These are phyloP conservation scores for Debaryomyces castellii DNA, from an alignment of 805 yeast genomes.

Conservation along the genomic window DNA sequence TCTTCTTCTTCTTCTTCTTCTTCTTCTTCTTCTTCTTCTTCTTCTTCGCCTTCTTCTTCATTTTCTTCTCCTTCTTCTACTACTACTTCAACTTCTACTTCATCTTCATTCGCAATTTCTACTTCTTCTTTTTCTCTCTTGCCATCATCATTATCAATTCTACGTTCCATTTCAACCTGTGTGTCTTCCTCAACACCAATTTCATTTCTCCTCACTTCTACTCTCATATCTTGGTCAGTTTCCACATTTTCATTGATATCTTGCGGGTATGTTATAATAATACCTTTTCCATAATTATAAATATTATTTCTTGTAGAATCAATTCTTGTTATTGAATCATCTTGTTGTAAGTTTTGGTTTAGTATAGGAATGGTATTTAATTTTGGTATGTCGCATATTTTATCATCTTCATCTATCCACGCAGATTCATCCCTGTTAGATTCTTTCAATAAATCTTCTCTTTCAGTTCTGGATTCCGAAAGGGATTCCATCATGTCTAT, in stretches of 20 bases:
- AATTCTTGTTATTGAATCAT: neutral
- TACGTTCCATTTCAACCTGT: no score
- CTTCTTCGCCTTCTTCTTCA: no score
- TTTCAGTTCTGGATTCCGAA: constrained; percentile 48
- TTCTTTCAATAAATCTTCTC: constrained; percentile 24
- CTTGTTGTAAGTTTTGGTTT: neutral
- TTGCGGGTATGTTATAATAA: neutral
- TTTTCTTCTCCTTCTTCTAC: no score
- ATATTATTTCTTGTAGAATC: no score
- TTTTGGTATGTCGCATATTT: neutral
- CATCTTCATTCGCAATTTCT: no score
- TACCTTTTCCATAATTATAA: no score
- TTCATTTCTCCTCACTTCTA: neutral
- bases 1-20: no score
- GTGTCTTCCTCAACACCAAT: no score
- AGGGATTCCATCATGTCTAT: constrained; percentile 77
- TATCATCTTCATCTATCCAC: constrained; percentile 22
- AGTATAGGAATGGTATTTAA: neutral
- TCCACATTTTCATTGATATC: neutral
- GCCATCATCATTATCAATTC: no score
- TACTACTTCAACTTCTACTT: no score
- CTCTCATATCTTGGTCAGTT: neutral
- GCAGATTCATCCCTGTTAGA: constrained; percentile 4
- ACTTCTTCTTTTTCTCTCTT: no score
- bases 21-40: no score